Evolutionary conservation across 805 yeast genomes (phyloP), one percentile per base, ranked within the genome.

Genomic region (Yarrowia alimentaria): DNA sequence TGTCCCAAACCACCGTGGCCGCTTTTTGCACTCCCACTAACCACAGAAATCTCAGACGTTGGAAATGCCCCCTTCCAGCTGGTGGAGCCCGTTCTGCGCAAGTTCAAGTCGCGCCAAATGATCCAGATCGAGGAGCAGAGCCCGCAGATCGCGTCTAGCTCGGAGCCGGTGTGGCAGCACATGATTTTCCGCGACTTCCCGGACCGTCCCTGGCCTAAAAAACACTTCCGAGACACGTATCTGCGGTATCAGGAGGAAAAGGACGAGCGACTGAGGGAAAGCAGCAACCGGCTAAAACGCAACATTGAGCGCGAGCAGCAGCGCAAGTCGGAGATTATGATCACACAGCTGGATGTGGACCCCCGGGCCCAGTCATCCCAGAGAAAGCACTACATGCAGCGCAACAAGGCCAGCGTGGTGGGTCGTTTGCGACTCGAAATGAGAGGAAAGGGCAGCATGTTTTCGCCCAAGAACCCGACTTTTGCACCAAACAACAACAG

Each of bases 1-100:
- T 31, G 5, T 1, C 9, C 32, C 19, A 8, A 16, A 16, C 31
- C 31, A 29, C 12, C 16, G 19, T 8, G 12, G 4, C 5, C 24
- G 24, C 24, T 28, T 11, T 6, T 6, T 13, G 11, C 16, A 28
- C 11, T n/a, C 31, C 16, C 6, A n/a, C 31, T 28, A 7, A 40
- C 24, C 32, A 3, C 34, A 40, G 48, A 43, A 22, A 63, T 69
- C 19, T 37, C 49, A 3, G 73, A 70, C 43, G 60, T 70, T 14
- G 74, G 74, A n/a, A 63, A 59, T 16, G 57, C 67, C 6, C 68
- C 70, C 4, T 71, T 61, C 52, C 63, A 59, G 11, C 53, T 69
- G n/a, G 62, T 66, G 2, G 57, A 58, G 55, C 73, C 74, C 1
- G 58, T 69, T 10, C 58, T 70, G 24, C 53, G 57, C 25, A 58